Evolutionary conservation across 1,284 basidiomycete species (phyloP), one percentile per base, ranked within the genome.

Genomic region (Naganishia sp.): DNA sequence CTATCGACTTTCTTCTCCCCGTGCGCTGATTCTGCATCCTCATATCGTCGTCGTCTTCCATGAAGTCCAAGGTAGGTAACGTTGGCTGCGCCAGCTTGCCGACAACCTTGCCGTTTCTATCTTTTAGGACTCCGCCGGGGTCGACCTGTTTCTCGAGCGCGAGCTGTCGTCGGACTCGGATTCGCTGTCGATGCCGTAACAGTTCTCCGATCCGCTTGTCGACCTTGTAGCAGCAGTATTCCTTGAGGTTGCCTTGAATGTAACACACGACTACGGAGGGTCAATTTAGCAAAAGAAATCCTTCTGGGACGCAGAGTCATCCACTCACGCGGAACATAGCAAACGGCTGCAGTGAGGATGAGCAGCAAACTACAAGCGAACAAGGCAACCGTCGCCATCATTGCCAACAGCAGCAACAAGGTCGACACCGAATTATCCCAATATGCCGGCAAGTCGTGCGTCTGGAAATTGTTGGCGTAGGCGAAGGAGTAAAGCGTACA

Each of bases 191-290:
- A 72, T 90, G 88, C 78, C 92, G 93, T 82, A 99, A 94, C 69
- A 98, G 87, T 76, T 90, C 90, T 66, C 88, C 85, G 72, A 99
- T 97, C 71, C 95, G 90, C 88, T 96, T 97, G 82, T 98, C 95
- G 64, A 97, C 92, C 82, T 98, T 97, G 83, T 98, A 92, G 80
- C 94, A 98, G 79, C 92, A 93, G 81, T 96, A 98, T 84, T 98
- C 95, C 86, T 95, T 95, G 63, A 97, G 81, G 79, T 97, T 97
- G 42, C 94, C 94, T 76, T 92, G 91, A 73, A 99, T 98, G 78
- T 96, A 92, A 77, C 89, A 90, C 25, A 99, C 84, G 50, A 98
- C 58, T 61, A 31, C 10, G 52, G 15, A 25, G 47, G 17, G 2
- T 10, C n/a, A 6, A 31, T 61, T 49, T n/a, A 49, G 47, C 47